phyloP scores from a whole-genome alignment of 139 green algal genomes.

The Coelastrella sp. region DNA sequence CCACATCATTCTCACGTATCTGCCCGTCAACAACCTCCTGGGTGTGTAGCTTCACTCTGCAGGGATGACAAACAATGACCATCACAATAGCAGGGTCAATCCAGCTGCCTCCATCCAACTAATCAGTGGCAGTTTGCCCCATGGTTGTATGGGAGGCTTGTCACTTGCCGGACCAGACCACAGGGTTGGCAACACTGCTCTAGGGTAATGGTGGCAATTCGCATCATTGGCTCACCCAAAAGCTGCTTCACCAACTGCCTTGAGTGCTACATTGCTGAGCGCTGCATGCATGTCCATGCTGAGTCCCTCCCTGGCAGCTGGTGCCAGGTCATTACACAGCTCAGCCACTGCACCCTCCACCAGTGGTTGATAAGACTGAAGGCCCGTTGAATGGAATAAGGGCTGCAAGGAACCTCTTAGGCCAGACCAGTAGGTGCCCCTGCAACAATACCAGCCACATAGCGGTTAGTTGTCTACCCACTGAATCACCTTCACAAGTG shows the following conservation, averaged over 20 bases:
- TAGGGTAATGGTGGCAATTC: not conserved
- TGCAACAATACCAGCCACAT: not conserved
- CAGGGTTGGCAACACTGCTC: too few relatives aligned
- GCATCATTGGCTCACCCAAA: slow-evolving; percentile 23
- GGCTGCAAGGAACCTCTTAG: slow-evolving; percentile 44
- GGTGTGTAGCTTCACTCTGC: slow-evolving; percentile 40
- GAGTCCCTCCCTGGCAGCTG: not conserved
- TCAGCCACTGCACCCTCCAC: slow-evolving; percentile 30
- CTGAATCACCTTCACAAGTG: too few relatives aligned
- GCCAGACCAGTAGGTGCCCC: slow-evolving; percentile 44
- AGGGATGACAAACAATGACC: too few relatives aligned
- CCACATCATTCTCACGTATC: slow-evolving; percentile 28
- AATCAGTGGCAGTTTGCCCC: too few relatives aligned
- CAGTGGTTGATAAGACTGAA: slow-evolving; percentile 39
- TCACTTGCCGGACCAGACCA: too few relatives aligned
- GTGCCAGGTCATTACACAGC: slow-evolving; percentile 24
- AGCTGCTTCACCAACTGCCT: slow-evolving; percentile 42
- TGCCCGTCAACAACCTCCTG: slow-evolving; percentile 29
- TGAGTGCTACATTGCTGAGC: slow-evolving; percentile 45
- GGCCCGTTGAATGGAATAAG: slow-evolving; percentile 42
- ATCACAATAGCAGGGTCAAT: too few relatives aligned
- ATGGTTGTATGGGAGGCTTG: too few relatives aligned
- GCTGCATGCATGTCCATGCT: slow-evolving; percentile 44
- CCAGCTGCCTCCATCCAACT: too few relatives aligned
- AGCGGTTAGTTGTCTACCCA: not conserved